Percentiles rank a stretch among this genome's conserved stretches.
phyloP scores from a whole-genome alignment of 2,329 filamentous ascomycete genomes.

The Diaporthe sp. region DNA sequence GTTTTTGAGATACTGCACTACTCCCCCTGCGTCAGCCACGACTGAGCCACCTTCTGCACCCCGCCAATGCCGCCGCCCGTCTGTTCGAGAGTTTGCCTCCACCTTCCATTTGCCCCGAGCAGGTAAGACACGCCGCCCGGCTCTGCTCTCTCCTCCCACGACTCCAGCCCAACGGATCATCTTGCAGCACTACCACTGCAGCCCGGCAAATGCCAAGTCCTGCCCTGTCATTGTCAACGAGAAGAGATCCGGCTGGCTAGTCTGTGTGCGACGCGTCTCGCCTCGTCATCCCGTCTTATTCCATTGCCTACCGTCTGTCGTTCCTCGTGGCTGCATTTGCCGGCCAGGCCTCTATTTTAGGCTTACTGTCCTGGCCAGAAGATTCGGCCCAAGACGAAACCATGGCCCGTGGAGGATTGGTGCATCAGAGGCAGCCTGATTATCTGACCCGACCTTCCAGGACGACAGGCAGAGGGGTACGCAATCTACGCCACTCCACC shows the following conservation, averaged over 20 bases:
- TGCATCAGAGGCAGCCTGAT: constrained; percentile 23
- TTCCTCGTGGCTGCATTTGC: not conserved
- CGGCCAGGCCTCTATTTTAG: constrained; percentile 4
- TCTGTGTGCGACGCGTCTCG: constrained; percentile 32
- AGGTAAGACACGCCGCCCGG: not conserved
- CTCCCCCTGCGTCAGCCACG: not conserved
- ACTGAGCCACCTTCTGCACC: constrained; percentile 13
- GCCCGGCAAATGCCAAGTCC: not conserved
- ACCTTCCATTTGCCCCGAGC: not conserved
- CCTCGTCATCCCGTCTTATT: constrained; percentile 34
- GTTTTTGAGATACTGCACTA: not conserved
- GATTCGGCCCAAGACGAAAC: constrained; percentile 8
- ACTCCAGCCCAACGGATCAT: constrained; percentile 1
- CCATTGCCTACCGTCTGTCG: not conserved
- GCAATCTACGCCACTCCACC: constrained; percentile 12
- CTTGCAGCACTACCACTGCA: not conserved
- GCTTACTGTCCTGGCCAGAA: not conserved
- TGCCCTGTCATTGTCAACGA: not conserved
- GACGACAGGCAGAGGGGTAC: not conserved
- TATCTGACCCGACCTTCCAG: constrained; percentile 5
- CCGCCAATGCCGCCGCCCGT: not conserved
- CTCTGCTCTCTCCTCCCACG: no score
- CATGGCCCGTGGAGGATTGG: not conserved
- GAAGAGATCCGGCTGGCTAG: not conserved
- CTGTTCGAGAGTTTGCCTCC: constrained; percentile 13